phyloP scores from a whole-genome alignment of 2,329 filamentous ascomycete species.

The Claviceps sp. region DNA sequence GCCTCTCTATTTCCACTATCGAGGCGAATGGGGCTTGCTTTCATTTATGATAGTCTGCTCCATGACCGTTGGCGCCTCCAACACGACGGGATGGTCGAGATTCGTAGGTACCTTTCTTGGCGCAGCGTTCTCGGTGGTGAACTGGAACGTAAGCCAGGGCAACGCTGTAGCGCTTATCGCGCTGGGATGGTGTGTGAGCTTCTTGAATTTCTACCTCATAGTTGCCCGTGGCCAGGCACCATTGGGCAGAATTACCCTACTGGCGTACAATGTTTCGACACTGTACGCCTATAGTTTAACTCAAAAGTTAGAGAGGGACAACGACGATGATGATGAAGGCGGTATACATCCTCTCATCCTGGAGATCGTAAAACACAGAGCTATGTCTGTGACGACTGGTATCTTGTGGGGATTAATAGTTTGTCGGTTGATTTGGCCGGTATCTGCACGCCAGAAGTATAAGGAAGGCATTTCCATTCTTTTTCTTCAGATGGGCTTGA shows the following conservation, averaged over 20 bases:
- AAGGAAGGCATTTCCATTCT: constrained; percentile 73
- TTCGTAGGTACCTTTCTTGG: constrained; percentile 74
- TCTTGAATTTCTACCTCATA: constrained; percentile 76
- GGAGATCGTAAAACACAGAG: constrained; percentile 72
- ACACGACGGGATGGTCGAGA: constrained; percentile 72
- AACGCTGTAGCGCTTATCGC: constrained; percentile 59
- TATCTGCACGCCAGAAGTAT: constrained; percentile 70
- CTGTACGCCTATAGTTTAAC: constrained; percentile 81
- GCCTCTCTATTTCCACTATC: constrained; percentile 66
- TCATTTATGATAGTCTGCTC: constrained; percentile 94
- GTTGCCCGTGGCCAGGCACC: constrained; percentile 66
- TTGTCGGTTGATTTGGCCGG: constrained; percentile 77
- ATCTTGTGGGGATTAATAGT: constrained; percentile 80
- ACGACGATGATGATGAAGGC: constrained; percentile 68
- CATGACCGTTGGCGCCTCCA: constrained; percentile 87
- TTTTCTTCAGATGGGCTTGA: constrained; percentile 80
- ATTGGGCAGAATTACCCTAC: constrained; percentile 76
- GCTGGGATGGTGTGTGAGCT: constrained; percentile 63
- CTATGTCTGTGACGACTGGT: constrained; percentile 66
- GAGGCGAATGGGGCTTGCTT: constrained; percentile 87
- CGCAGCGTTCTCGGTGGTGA: constrained; percentile 54
- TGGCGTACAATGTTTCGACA: constrained; percentile 85
- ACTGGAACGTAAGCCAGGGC: constrained; percentile 61
- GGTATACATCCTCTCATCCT: constrained; percentile 66
- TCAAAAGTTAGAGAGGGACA: constrained; percentile 57